Conservation (phyloP, 2,329 filamentous ascomycete genomes). For the Aspergillus cejpii region DNA sequence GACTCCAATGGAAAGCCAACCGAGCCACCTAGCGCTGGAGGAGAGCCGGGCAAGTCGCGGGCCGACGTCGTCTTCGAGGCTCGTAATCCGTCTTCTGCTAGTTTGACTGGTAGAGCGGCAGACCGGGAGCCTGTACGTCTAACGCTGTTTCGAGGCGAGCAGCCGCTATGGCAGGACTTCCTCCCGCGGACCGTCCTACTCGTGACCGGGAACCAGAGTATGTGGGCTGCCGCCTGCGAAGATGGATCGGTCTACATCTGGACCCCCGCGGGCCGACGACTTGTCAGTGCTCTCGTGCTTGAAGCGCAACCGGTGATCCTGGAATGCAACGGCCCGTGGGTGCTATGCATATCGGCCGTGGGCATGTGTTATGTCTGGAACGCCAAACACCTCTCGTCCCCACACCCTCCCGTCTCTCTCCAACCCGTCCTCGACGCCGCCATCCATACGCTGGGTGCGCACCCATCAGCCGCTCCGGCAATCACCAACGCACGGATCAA, state of each 20-base stretch:
- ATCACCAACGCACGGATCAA: conserved; percentile 90
- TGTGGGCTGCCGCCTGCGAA: conserved; percentile 91
- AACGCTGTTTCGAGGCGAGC: conserved; percentile 71
- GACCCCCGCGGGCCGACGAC: conserved; percentile 81
- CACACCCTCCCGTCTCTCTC: conserved; percentile 83
- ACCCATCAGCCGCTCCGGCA: conserved; percentile 72
- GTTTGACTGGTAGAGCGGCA: conserved; percentile 53
- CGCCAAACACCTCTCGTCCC: conserved; percentile 70
- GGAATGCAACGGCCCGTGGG: conserved; percentile 81
- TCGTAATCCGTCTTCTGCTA: conserved; percentile 64
- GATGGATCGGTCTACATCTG: conserved; percentile 85
- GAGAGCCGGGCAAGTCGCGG: conserved; percentile 44
- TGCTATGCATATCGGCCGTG: conserved; percentile 80
- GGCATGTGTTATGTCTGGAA: conserved; percentile 95
- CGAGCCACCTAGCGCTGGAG: conserved; percentile 33
- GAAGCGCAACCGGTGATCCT: conserved; percentile 92
- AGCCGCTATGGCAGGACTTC: conserved; percentile 87
- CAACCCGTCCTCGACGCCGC: conserved; percentile 85
- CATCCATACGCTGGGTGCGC: conserved; percentile 66
- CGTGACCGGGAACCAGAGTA: conserved; percentile 79
- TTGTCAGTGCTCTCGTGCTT: conserved; percentile 76
- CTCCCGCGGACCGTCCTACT: conserved; percentile 80
- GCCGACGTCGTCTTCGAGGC: conserved; percentile 80
- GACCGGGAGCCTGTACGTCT: conserved; percentile 77
- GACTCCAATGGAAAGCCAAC: conserved; percentile 49